phyloP scores from a whole-genome alignment of 2,329 filamentous ascomycete genomes.

The Arthrobotrys musiformis region DNA sequence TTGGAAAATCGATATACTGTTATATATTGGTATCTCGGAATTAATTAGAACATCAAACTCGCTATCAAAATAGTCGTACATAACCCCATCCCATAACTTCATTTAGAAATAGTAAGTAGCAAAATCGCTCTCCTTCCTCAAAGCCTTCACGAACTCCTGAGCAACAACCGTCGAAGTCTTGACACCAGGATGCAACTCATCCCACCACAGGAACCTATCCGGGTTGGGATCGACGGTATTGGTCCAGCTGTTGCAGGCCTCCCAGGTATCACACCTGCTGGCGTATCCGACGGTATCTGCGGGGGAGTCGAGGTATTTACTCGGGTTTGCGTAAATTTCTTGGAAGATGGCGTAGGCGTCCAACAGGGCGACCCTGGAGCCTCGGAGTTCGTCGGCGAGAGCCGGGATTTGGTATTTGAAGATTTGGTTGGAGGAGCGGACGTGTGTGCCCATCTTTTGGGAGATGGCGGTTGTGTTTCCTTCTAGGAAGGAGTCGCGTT shows the following conservation, averaged over 20 bases:
- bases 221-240: slow-evolving; percentile 62
- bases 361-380: slow-evolving; percentile 73
- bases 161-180: slow-evolving; percentile 39
- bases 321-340: slow-evolving; percentile 73
- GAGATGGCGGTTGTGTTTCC: slow-evolving; percentile 52
- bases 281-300: slow-evolving; percentile 70
- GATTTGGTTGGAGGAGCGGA: slow-evolving; percentile 44
- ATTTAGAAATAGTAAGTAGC: slow-evolving; percentile 44
- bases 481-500: slow-evolving; percentile 43
- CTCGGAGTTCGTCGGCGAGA: slow-evolving; percentile 59
- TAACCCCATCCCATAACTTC: background rate
- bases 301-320: slow-evolving; percentile 72
- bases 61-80: slow-evolving; percentile 25
- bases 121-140: slow-evolving; percentile 51
- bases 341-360: slow-evolving; percentile 68
- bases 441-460: slow-evolving; percentile 39
- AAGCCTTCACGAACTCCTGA: slow-evolving; percentile 40
- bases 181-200: slow-evolving; percentile 77
- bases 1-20: background rate
- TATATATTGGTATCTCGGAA: background rate
- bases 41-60: background rate
- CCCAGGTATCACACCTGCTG: slow-evolving; percentile 67
- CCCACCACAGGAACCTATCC: slow-evolving; percentile 76
- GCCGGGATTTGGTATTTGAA: slow-evolving; percentile 43
- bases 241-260: slow-evolving; percentile 59